Base-by-base conservation (phyloP, 768 basidiomycete species). In the Calocybe gangraenosa region DNA sequence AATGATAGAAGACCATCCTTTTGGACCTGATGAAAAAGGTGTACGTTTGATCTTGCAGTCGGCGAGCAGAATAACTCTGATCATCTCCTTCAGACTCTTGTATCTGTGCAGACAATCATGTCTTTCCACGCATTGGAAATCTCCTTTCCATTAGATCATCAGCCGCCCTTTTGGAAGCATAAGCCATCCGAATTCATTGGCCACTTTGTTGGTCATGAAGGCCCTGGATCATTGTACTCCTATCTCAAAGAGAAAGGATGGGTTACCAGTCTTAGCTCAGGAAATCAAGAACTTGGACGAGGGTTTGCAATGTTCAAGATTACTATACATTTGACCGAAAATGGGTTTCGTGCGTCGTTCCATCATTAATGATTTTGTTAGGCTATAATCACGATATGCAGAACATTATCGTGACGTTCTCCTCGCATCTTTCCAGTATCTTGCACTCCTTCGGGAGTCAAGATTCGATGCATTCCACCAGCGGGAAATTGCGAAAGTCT, bases 261-360 rank as follows among this genome's bases (percentile, higher is more conserved):
- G 92, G 75, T 87, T 30, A 91, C 84, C 21, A 71, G 73, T 10
- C 68, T 98, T 40, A 79, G 75, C 44, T 73, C 82, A 35, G 91
- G 87, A 1, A 73, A 78, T 2, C 84, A 87, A 53, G 67, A 73
- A 25, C 74, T 90, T 5, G 89, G 78, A 15, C 77, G 89, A 50
- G 91, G 92, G 0, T 92, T 97, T 59, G 87, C 83, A 32, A 84
- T 90, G 74, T 90, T 96, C 68, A 93, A 89, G 61, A 63, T 88
- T n/a, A 84, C 82, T 1, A 70, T 87, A 18, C 68, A 87, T 56
- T 65, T 99, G 51, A 96, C 96, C 0, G 73, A 78, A 30, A 82
- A 89, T 47, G 96, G 96, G 1, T 86, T 95, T 46, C 74, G 92
- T 94, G 59, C 57, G 87, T 73, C 22, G 1, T 28, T 28, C 22